Conservation (phyloP, 805 yeast species). For the Grigorovia transvaalensis region DNA sequence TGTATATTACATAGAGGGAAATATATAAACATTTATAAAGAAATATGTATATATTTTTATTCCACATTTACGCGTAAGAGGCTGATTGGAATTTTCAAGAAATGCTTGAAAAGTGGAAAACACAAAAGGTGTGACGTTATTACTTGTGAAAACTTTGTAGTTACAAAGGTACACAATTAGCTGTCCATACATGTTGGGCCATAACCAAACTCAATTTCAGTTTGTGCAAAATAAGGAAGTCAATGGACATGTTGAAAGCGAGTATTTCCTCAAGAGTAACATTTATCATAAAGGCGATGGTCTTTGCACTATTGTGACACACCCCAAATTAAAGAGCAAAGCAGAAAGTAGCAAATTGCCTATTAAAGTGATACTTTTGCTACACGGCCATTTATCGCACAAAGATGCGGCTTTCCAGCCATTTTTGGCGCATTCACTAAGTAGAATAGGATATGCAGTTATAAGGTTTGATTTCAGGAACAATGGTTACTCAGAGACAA, state of each 20-base stretch:
- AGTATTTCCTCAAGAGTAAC: background rate
- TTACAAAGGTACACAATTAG: no score
- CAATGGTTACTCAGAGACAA: slow-evolving; percentile 64
- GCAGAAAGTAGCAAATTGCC: slow-evolving; percentile 2
- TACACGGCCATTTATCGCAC: slow-evolving; percentile 87
- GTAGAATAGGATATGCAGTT: slow-evolving; percentile 52
- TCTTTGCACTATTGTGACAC: slow-evolving; percentile 4
- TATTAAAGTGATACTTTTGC: slow-evolving; percentile 42
- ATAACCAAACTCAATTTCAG: background rate
- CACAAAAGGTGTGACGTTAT: no score
- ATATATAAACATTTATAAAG: no score
- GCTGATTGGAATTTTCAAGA: no score
- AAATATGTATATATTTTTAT: no score
- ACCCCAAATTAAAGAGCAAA: background rate
- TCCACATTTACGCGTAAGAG: no score
- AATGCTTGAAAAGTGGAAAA: no score
- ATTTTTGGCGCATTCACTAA: slow-evolving; percentile 47
- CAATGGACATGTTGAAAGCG: background rate
- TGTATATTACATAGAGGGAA: no score
- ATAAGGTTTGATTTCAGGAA: slow-evolving; percentile 79
- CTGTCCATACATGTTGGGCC: background rate
- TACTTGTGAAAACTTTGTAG: no score
- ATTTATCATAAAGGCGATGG: background rate
- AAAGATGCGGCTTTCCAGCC: slow-evolving; percentile 69
- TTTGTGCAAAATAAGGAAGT: background rate